Conservation (phyloP, 106 monocot species). For the Chionographis japonica region DNA sequence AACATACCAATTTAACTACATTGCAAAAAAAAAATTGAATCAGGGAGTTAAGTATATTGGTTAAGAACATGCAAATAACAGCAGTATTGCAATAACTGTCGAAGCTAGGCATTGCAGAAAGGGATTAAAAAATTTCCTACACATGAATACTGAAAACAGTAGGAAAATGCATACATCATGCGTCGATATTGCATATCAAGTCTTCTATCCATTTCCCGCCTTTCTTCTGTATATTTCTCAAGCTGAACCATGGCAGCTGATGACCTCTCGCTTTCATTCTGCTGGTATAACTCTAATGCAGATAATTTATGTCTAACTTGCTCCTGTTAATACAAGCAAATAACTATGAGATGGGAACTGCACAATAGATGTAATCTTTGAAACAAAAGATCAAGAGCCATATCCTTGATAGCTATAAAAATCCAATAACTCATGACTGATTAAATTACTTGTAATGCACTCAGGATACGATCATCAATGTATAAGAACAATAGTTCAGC, state of each 20-base stretch:
- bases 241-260: conserved; percentile 31
- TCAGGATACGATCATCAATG: too few species aligned
- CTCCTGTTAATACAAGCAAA: conserved; percentile 40
- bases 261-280: conserved; percentile 36
- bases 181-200: conserved; percentile 73
- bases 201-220: conserved; percentile 57
- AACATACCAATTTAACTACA: too few species aligned
- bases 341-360: background rate
- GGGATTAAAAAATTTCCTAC: background rate
- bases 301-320: conserved; percentile 58
- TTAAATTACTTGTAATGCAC: too few species aligned
- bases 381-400: too few species aligned
- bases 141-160: background rate
- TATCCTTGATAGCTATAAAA: too few species aligned
- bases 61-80: too few species aligned
- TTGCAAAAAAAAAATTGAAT: too few species aligned
- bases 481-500: too few species aligned
- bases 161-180: conserved; percentile 52
- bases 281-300: conserved; percentile 39
- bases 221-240: conserved; percentile 48
- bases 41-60: too few species aligned
- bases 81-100: background rate
- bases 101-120: background rate
- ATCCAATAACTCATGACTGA: too few species aligned
- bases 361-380: background rate